phyloP scores from a whole-genome alignment of 1,284 basidiomycete species.

The Cryptococcus jaspeensis region DNA sequence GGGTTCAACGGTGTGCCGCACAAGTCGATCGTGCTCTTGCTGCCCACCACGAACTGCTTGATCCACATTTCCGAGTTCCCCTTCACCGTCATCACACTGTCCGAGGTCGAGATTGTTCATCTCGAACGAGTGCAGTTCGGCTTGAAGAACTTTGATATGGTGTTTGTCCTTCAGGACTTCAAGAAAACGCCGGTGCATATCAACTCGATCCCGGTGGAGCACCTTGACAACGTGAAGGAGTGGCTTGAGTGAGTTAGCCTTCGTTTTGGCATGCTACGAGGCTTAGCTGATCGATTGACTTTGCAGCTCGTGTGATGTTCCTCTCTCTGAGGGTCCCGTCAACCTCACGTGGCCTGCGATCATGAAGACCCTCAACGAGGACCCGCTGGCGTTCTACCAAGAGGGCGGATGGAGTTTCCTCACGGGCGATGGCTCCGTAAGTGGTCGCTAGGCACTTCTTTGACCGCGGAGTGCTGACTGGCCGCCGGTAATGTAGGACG shows the following conservation, averaged over 20 bases:
- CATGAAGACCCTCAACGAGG: slow-evolving; percentile 96
- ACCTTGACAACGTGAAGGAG: slow-evolving; percentile 93
- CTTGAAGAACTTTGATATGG: slow-evolving; percentile 95
- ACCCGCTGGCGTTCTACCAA: slow-evolving; percentile 93
- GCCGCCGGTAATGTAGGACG: slow-evolving; percentile 51
- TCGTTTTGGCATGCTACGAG: background rate
- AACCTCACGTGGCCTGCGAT: slow-evolving; percentile 98
- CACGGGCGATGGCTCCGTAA: slow-evolving; percentile 65
- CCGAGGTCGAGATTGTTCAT: slow-evolving; percentile 94
- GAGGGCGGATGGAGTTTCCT: slow-evolving; percentile 95
- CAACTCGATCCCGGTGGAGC: slow-evolving; percentile 87
- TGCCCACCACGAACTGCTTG: slow-evolving; percentile 95
- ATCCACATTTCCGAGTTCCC: slow-evolving; percentile 94
- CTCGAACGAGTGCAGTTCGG: slow-evolving; percentile 96
- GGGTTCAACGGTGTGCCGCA: slow-evolving; percentile 97
- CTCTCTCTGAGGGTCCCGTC: slow-evolving; percentile 92
- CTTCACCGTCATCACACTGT: slow-evolving; percentile 91
- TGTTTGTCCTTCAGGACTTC: slow-evolving; percentile 96
- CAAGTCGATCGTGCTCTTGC: slow-evolving; percentile 88
- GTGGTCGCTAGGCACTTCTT: slow-evolving; percentile 21
- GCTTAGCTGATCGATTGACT: background rate
- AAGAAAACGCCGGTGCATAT: slow-evolving; percentile 87
- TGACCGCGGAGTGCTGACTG: slow-evolving; percentile 2
- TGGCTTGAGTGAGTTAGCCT: slow-evolving; percentile 82
- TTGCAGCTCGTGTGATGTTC: slow-evolving; percentile 91